Conservation (phyloP, 768 basidiomycete species). For the Phylloporus rhodoxanthus region DNA sequence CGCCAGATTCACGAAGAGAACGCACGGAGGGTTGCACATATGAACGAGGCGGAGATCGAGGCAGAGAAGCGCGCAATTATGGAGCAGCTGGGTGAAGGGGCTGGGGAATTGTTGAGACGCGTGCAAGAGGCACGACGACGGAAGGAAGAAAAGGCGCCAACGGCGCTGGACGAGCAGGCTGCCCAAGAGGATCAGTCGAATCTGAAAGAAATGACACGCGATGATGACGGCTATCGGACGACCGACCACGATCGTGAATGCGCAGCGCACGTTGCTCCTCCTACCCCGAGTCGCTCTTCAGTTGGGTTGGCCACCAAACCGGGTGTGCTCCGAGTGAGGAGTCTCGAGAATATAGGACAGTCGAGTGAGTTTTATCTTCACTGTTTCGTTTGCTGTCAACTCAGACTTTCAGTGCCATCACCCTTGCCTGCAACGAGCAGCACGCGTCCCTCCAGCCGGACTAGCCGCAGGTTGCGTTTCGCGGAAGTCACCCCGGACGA, state of each 20-base stretch:
- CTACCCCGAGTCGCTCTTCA: constrained; percentile 7
- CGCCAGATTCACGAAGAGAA: constrained; percentile 65
- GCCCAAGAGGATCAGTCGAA: not conserved
- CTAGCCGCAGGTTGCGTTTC: constrained; percentile 59
- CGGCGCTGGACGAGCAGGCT: not conserved
- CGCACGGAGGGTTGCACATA: constrained; percentile 49
- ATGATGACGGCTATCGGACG: not conserved
- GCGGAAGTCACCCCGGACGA: constrained; percentile 70
- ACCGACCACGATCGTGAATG: not conserved
- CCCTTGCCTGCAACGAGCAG: constrained; percentile 42
- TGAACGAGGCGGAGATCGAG: constrained; percentile 68
- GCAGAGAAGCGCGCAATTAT: constrained; percentile 60
- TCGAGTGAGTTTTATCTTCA: constrained; percentile 10
- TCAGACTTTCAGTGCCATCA: constrained; percentile 30
- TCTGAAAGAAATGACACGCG: not conserved
- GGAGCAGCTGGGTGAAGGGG: constrained; percentile 63
- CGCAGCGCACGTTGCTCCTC: constrained; percentile 4
- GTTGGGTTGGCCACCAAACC: constrained; percentile 17
- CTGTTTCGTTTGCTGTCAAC: not conserved
- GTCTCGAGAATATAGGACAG: constrained; percentile 24
- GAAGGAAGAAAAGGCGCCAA: constrained; percentile 1
- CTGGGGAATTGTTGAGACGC: constrained; percentile 54
- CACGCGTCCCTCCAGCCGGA: constrained; percentile 56
- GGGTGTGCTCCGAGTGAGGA: constrained; percentile 26
- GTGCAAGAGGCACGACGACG: constrained; percentile 19